Base-by-base conservation (phyloP, 192 early-diverging fungal species). In the Backusella morwellensis region DNA sequence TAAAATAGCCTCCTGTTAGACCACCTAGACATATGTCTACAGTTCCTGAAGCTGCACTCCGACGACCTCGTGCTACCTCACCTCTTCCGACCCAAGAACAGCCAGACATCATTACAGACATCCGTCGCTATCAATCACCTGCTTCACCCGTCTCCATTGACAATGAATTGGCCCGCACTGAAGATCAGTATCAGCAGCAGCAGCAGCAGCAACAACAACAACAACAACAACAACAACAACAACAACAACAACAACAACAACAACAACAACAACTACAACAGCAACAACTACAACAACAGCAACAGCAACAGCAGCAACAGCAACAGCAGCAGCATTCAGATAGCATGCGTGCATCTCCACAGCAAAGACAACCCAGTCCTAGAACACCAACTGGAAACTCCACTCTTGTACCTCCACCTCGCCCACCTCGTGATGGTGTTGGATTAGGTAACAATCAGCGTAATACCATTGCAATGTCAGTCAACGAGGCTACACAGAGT, bases 401-500 rank as follows among this genome's bases (percentile, higher is more conserved):
- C 77, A 82, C 77, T 77, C 77, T 75, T 52, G 72, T 14, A 44
- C 82, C 73, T 50, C 81, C 56, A 21, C 75, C 75, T 59, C 83
- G 66, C 44, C 85, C 50, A 19, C 81, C 68, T 34, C 82, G 83
- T 63, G 75, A 87, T 78, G 81, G 77, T 70, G 47, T 72, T 71
- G 71, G 80, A 70, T 23, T 80, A 26, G 40, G 40, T 69, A 26
- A 69, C 8, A 19, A 9, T 23, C 73, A 74, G n/a, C 67, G 77
- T 34, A 74, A 74, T 52, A 69, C 77, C 0, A 52, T 74, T 6
- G 67, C 72, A 9, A 66, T 72, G 34, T 34, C 47, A 21, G 40
- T 38, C 12, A 68, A 11, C 26, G 63, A 75, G 26, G 29, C 70
- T 4, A 40, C 44, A 17, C 42, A 23, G 34, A 44, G 44, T 4